phyloP scores from a whole-genome alignment of 495 filamentous ascomycete genomes.

The Penicillium salamii region DNA sequence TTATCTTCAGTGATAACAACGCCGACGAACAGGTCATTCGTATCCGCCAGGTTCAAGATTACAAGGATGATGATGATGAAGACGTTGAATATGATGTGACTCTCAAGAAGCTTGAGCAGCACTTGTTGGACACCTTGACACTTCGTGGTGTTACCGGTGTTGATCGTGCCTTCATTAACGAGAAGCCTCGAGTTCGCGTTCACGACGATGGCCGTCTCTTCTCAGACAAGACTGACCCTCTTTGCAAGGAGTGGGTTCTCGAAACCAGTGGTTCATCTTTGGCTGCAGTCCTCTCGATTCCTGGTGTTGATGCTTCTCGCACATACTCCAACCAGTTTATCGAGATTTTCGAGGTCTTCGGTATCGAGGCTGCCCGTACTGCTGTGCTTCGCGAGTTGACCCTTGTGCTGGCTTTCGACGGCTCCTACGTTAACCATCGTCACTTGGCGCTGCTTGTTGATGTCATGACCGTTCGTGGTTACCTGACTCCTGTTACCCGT shows the following conservation, averaged over 20 bases:
- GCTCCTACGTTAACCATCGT: slow-evolving; percentile 98
- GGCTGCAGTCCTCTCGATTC: slow-evolving; percentile 75
- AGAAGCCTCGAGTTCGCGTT: slow-evolving; percentile 61
- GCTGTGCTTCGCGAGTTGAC: slow-evolving; percentile 85
- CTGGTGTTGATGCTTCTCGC: slow-evolving; percentile 83
- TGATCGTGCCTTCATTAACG: slow-evolving; percentile 87
- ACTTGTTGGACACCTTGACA: slow-evolving; percentile 85
- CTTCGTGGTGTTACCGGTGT: slow-evolving; percentile 87
- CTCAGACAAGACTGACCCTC: slow-evolving; percentile 62
- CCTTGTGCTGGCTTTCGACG: slow-evolving; percentile 90
- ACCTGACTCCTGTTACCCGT: slow-evolving; percentile 91
- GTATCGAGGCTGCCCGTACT: slow-evolving; percentile 88
- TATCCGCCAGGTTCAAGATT: slow-evolving; percentile 73
- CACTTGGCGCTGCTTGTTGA: slow-evolving; percentile 95
- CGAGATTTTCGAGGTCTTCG: slow-evolving; percentile 88
- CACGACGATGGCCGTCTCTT: slow-evolving; percentile 66
- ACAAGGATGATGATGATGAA: slow-evolving; percentile 74
- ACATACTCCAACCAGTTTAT: slow-evolving; percentile 95
- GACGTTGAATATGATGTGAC: slow-evolving; percentile 84
- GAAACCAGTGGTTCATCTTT: slow-evolving; percentile 90
- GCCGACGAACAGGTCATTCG: slow-evolving; percentile 93
- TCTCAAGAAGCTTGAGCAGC: slow-evolving; percentile 83
- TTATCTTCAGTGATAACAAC: slow-evolving; percentile 98
- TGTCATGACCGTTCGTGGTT: slow-evolving; percentile 94
- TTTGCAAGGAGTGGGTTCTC: slow-evolving; percentile 89